Base-by-base conservation (phyloP, 768 basidiomycete genomes). In the Cantharellus anzutake region DNA sequence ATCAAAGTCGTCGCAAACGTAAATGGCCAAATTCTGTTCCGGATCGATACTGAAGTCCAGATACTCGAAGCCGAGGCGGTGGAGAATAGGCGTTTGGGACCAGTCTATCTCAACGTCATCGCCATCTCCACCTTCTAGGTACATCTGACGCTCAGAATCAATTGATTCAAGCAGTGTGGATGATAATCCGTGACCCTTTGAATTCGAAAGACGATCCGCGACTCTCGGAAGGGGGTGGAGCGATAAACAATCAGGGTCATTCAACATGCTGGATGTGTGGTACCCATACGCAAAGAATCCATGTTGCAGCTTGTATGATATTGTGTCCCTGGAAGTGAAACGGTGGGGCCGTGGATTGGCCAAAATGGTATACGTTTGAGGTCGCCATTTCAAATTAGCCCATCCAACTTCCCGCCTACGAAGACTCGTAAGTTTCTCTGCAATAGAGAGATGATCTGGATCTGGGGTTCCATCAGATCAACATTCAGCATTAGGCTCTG, bases 361-460 rank as follows among this genome's bases (percentile, higher is more conserved):
- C 44, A 20, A 66, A 39, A 61, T 65, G 56, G 11, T 29, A n/a
- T n/a, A n/a, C 40, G 57, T n/a, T 41, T 41, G 11, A 7, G 11
- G 11, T 7, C 44, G 44, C 44, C 44, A 48, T 48, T 48, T 48
- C 11, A 48, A 20, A 48, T 7, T 7, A 7, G 44, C 44, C 44
- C 44, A 48, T 48, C 44, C 44, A 7, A 7, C 20, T 20, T 48
- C 44, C 44, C 44, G 44, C 20, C 44, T 7, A 7, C 44, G 44
- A 7, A 48, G 44, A n/a, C n/a, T n/a, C n/a, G n/a, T n/a, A n/a
- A n/a, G n/a, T n/a, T n/a, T n/a, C n/a, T n/a, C n/a, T n/a, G n/a
- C n/a, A n/a, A n/a, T n/a, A n/a, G n/a, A n/a, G n/a, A n/a, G n/a
- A n/a, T n/a, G n/a, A n/a, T n/a, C n/a, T n/a, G n/a, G n/a, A n/a